These are phyloP conservation scores for Agrostemma githago DNA, from an alignment of 148 eudicot genomes.

Conservation along the genomic window DNA sequence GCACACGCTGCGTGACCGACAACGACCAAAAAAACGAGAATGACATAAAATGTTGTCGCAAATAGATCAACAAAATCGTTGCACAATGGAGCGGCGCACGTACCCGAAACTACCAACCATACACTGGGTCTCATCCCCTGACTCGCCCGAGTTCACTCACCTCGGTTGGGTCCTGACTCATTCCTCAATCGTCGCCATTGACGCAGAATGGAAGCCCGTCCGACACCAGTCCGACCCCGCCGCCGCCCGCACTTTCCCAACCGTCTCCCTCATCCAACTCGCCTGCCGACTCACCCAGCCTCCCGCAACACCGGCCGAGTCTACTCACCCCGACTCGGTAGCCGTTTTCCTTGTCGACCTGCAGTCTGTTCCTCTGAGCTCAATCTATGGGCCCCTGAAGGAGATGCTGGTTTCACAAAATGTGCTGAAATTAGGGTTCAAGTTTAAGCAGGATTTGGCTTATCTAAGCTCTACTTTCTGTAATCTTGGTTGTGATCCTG, in stretches of 20 bases:
- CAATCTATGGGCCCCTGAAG: constrained; percentile 37
- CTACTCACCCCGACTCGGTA: constrained; percentile 2
- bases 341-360: constrained; percentile 58
- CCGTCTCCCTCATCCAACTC: constrained; percentile 83
- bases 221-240: constrained; percentile 43
- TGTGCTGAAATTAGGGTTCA: constrained; percentile 69
- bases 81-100: constrained; percentile 17
- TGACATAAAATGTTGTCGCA: too few species aligned
- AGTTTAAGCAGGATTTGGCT: constrained; percentile 81
- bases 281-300: constrained; percentile 52
- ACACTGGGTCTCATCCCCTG: constrained; percentile 22
- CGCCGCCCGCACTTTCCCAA: constrained; percentile 39
- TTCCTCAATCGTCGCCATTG: constrained; percentile 44
- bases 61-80: not conserved
- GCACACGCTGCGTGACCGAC: too few species aligned
- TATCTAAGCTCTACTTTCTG: constrained; percentile 71
- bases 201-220: constrained; percentile 59
- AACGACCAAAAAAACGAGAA: too few species aligned
- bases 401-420: constrained; percentile 40
- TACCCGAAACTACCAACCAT: constrained; percentile 23
- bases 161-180: constrained; percentile 29
- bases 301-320: constrained; percentile 9
- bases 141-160: constrained; percentile 34
- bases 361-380: constrained; percentile 33
- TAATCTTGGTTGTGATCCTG: constrained; percentile 46